These are phyloP conservation scores for Penicillium bovifimosum DNA, from an alignment of 495 filamentous ascomycete genomes.

Conservation along the genomic window DNA sequence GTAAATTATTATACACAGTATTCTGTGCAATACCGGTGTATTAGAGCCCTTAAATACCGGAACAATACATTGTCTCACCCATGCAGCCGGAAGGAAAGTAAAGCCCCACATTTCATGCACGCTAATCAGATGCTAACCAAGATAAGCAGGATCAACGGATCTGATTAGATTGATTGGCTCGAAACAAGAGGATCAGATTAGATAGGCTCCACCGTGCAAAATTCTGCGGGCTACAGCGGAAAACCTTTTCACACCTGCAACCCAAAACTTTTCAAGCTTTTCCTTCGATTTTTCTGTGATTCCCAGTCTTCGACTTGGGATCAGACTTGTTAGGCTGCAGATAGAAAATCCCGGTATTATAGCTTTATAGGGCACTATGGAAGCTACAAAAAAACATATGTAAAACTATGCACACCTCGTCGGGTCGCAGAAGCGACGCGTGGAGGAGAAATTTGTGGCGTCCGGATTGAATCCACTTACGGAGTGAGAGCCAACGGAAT, in stretches of 20 bases:
- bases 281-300: background rate
- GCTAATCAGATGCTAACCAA: background rate
- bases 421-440: background rate
- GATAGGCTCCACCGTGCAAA: constrained; percentile 8
- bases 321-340: background rate
- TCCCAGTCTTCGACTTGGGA: too few species aligned
- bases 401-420: background rate
- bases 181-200: constrained; percentile 12
- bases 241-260: background rate
- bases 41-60: background rate
- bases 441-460: background rate
- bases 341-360: background rate
- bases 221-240: background rate
- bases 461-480: background rate
- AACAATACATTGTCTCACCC: background rate
- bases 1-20: too few species aligned
- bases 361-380: too few species aligned
- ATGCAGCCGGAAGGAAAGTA: too few species aligned
- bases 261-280: background rate
- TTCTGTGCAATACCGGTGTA: background rate
- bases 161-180: constrained; percentile 20
- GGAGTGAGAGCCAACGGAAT: constrained; percentile 4
- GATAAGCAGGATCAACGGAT: constrained; percentile 7
- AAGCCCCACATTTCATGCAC: too few species aligned
- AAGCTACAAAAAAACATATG: too few species aligned